A percentile compares a stretch with the other conserved stretches of the same genome.
Evolutionary conservation across 2,329 filamentous ascomycete genomes (phyloP).

Genomic region (Simplicillium aogashimaense): DNA sequence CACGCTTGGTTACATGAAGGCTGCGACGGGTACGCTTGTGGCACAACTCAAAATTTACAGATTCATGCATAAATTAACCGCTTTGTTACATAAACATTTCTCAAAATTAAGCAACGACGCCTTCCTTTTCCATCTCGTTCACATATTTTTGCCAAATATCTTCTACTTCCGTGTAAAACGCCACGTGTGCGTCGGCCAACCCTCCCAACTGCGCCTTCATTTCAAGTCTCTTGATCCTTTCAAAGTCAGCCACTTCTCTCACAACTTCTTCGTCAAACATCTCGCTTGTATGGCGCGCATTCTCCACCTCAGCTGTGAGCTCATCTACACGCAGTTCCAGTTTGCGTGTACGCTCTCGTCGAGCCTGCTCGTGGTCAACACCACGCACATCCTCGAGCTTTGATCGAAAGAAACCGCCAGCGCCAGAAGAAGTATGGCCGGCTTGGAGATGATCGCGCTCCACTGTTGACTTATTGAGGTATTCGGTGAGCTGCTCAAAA

Average conservation of each 20-base stretch:
- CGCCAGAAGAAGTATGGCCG: conserved; percentile 56
- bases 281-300: conserved; percentile 76
- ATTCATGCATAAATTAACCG: no score
- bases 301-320: conserved; percentile 80
- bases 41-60: no score
- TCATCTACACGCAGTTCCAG: conserved; percentile 89
- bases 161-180: conserved; percentile 73
- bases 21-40: no score
- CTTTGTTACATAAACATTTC: not conserved
- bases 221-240: conserved; percentile 90
- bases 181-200: conserved; percentile 74
- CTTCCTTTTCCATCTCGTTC: conserved; percentile 73
- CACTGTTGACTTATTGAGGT: conserved; percentile 79
- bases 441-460: conserved; percentile 74
- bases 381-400: conserved; percentile 96
- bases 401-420: conserved; percentile 77
- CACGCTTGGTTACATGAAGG: no score
- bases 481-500: conserved; percentile 91
- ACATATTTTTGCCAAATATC: conserved; percentile 86
- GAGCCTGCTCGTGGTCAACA: conserved; percentile 88
- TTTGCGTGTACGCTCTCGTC: conserved; percentile 78
- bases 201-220: conserved; percentile 80
- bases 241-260: conserved; percentile 86
- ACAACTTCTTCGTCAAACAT: conserved; percentile 96
- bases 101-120: conserved; percentile 13